These are phyloP conservation scores for Amoebophrya sp. DNA, from an alignment of 169 alveolate genomes.

Conservation along the genomic window DNA sequence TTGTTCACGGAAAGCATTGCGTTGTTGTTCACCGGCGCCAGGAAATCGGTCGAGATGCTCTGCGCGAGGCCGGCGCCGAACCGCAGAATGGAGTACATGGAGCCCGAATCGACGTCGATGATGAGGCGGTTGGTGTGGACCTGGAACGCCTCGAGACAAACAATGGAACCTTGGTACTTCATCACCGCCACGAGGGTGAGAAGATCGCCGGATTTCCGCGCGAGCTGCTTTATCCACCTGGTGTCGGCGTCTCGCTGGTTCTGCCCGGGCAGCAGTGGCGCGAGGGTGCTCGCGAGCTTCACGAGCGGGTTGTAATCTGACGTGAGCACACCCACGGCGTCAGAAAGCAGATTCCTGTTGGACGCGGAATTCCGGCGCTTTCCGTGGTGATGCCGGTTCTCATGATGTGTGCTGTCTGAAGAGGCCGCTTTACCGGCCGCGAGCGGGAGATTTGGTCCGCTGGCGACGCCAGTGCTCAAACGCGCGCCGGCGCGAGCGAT, in stretches of 20 bases:
- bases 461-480: too few relatives aligned
- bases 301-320: too few relatives aligned
- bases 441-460: too few relatives aligned
- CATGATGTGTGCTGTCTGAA: too few relatives aligned
- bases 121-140: background rate
- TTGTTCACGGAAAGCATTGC: too few relatives aligned
- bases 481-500: too few relatives aligned
- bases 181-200: background rate
- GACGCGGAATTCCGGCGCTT: background rate
- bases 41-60: background rate
- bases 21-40: background rate
- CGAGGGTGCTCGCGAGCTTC: too few relatives aligned
- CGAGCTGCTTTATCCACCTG: background rate
- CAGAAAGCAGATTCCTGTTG: background rate
- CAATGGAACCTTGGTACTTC: background rate
- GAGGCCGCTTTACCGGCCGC: too few relatives aligned
- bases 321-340: too few relatives aligned
- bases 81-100: background rate
- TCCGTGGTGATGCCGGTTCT: background rate
- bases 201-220: background rate
- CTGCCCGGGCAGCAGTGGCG: background rate
- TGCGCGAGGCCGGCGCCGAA: background rate
- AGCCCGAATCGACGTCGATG: background rate
- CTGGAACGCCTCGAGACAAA: background rate
- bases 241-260: background rate